phyloP scores from a whole-genome alignment of 2,329 filamentous ascomycete genomes.

The Colletotrichum eleusines region DNA sequence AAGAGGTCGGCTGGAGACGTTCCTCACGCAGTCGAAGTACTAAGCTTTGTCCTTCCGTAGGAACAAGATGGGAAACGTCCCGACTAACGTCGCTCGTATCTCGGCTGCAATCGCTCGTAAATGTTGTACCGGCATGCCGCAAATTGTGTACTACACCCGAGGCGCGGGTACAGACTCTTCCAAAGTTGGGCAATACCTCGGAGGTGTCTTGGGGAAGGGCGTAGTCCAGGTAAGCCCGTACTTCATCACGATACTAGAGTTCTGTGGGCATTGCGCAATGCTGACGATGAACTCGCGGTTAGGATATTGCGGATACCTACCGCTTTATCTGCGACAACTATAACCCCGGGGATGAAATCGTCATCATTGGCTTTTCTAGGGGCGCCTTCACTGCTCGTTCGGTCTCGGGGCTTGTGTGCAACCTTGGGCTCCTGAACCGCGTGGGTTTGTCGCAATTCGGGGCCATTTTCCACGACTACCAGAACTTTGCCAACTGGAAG shows the following conservation, averaged over 20 bases:
- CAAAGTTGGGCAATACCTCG: slow-evolving; percentile 43
- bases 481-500: slow-evolving; percentile 36
- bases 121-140: slow-evolving; percentile 48
- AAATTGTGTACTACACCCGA: slow-evolving; percentile 54
- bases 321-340: slow-evolving; percentile 54
- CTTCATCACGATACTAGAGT: background rate
- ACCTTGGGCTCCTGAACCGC: slow-evolving; percentile 39
- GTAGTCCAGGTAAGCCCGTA: slow-evolving; percentile 39
- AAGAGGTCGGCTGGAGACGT: background rate
- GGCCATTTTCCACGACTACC: slow-evolving; percentile 41
- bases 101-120: slow-evolving; percentile 48
- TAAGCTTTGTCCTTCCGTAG: background rate
- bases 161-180: slow-evolving; percentile 50
- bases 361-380: slow-evolving; percentile 53
- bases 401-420: slow-evolving; percentile 46
- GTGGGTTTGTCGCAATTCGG: slow-evolving; percentile 37
- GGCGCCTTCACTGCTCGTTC: slow-evolving; percentile 54
- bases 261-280: background rate
- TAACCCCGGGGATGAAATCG: slow-evolving; percentile 50
- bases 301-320: slow-evolving; percentile 53
- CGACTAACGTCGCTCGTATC: slow-evolving; percentile 52
- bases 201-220: slow-evolving; percentile 46
- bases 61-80: slow-evolving; percentile 17
- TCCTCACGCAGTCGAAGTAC: background rate
- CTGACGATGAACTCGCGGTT: slow-evolving; percentile 17